Evolutionary conservation across 208 protist genomes (phyloP), one percentile per base, ranked within the genome.

Genomic region (Leishmania tropica): DNA sequence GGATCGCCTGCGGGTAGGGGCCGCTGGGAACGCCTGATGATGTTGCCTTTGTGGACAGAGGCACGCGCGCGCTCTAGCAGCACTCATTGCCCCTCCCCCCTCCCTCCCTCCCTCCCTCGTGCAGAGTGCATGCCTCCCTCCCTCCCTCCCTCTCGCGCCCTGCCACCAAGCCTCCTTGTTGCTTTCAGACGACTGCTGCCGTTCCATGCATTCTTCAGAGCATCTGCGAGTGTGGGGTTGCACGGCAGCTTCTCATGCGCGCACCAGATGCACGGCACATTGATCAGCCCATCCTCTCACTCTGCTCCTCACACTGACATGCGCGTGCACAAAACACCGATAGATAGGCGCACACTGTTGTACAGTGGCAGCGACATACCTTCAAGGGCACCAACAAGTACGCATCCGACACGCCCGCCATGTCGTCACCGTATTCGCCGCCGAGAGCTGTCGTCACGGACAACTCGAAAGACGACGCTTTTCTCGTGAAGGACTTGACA

Each of bases 401-500:
- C 62, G 13, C 62, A 68, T 15, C 62, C 28, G 11, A 68, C 31
- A 40, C 15, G 31, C 62, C 31, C 8, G 62, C 62, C 62, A 74
- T 74, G 45, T 53, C 42, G 10, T 53, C 70, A 37, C 45, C 10
- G 42, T 6, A 53, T 37, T 37, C 47, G 28, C 51, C 70, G 45
- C 31, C 70, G 42, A 51, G 45, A 28, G 17, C 3, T 74, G 42
- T 45, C 24, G 24, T 74, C 21, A 54, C 70, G 19, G 70, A n/a
- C 70, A 54, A 17, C 42, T 74, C 70, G 45, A 21, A 10, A 54
- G 40, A 51, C 19, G 45, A 3, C 2, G 28, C 70, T 1, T 67
- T 76, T 2, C 54, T 89, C 35, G 87, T 88, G 67, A 35, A 24
- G 0, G 79, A 83, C 13, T 8, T 86, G 17, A 6, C 60, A n/a